Evolutionary conservation across 768 basidiomycete genomes (phyloP).

Genomic region (Agrocybe pediades): DNA sequence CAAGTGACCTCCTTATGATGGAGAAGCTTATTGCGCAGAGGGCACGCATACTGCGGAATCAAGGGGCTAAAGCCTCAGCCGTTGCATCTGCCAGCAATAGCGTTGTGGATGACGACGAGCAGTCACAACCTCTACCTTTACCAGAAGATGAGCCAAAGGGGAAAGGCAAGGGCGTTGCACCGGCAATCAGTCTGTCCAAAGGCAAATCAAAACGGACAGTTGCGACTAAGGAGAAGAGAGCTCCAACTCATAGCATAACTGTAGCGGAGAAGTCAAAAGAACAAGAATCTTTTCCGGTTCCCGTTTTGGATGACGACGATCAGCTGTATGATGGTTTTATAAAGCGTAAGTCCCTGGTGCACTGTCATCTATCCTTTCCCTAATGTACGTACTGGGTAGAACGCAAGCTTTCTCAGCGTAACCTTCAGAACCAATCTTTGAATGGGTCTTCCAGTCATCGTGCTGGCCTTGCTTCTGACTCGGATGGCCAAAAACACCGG

Average conservation of each 20-base stretch:
- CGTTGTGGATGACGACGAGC: conserved; percentile 24
- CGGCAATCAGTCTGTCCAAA: conserved; percentile 15
- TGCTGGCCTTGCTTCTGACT: conserved; percentile 9
- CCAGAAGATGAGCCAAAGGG: conserved; percentile 20
- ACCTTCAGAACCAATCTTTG: too few species aligned
- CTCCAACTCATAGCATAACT: conserved; percentile 7
- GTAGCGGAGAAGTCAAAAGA: conserved; percentile 14
- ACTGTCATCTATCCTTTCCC: background rate
- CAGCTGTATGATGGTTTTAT: conserved; percentile 23
- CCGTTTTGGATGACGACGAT: conserved; percentile 23
- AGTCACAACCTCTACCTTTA: conserved; percentile 1
- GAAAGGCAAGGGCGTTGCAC: conserved; percentile 21
- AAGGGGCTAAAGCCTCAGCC: conserved; percentile 20
- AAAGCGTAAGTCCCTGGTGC: conserved; percentile 17
- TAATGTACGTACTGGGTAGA: conserved; percentile 5
- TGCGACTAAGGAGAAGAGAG: conserved; percentile 21
- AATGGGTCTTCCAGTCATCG: conserved; percentile 6
- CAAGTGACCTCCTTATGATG: conserved; percentile 39
- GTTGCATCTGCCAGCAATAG: conserved; percentile 22
- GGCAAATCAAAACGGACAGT: conserved; percentile 26
- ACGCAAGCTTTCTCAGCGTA: conserved; percentile 11
- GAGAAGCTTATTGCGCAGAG: conserved; percentile 42
- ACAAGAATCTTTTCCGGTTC: conserved; percentile 13
- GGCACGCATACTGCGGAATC: conserved; percentile 33
- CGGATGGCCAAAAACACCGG: conserved; percentile 16